These are phyloP conservation scores for Agapanthus africanus DNA, from an alignment of 106 monocot species.

Conservation along the genomic window DNA sequence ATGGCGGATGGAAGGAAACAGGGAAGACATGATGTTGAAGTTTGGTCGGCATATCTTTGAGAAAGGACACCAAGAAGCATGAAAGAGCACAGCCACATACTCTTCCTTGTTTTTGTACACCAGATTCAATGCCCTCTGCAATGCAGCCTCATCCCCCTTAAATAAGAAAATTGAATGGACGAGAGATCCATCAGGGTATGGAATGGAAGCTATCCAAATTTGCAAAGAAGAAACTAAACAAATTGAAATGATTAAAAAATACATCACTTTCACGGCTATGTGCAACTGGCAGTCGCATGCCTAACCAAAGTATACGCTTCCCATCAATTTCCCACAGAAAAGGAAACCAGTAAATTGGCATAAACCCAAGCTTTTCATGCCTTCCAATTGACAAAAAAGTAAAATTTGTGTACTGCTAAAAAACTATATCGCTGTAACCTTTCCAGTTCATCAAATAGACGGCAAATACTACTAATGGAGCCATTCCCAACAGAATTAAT, in stretches of 20 bases:
- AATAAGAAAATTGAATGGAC: neutral
- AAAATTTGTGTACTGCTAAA: neutral
- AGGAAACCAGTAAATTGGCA: neutral
- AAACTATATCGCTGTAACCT: neutral
- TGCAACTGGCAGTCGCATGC: neutral
- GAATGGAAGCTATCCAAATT: neutral
- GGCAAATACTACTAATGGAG: neutral
- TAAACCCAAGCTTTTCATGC: neutral
- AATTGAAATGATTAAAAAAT: neutral
- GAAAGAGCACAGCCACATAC: conserved; percentile 67
- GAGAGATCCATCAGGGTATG: neutral
- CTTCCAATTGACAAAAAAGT: neutral
- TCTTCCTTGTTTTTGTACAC: conserved; percentile 44
- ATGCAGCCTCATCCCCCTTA: conserved; percentile 63
- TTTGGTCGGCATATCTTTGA: conserved; percentile 64
- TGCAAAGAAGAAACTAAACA: neutral
- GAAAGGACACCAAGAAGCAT: conserved; percentile 98
- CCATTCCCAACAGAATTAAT: neutral
- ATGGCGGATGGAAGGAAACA: conserved; percentile 73
- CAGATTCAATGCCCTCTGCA: conserved; percentile 52
- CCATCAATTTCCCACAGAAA: neutral
- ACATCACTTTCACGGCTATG: neutral
- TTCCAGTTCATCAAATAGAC: neutral
- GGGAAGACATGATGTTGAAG: conserved; percentile 37
- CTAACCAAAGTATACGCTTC: neutral